Evolutionary conservation across 768 basidiomycete species (phyloP), one percentile per base, ranked within the genome.

Genomic region (Grammothele lineata): DNA sequence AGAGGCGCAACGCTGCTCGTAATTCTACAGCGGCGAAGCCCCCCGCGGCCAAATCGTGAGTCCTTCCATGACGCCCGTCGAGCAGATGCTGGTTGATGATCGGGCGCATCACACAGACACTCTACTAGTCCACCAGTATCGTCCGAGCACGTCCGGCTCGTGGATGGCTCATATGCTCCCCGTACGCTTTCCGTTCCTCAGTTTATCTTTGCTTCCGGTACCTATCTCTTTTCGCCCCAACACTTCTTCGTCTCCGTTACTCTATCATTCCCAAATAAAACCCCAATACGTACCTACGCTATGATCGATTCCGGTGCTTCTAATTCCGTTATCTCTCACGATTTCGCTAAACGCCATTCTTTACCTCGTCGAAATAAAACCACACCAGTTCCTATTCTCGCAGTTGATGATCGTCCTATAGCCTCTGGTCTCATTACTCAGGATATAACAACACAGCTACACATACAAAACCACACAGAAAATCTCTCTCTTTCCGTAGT

Each of bases 351-450:
- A 27, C 47, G 61, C 11, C 63, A 70, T 38, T 62, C 60, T 14
- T 47, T 70, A 27, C 57, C 66, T 19, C 57, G 57, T 8, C 43
- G 52, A 40, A 21, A 41, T 5, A 66, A 66, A 54, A 43, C 58
- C 25, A 42, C 50, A 18, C 66, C 69, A 11, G 44, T 66, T 42
- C 66, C 68, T 30, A 64, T 71, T 23, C 51, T 61, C 30, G 61
- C 66, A 2, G 61, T 70, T 26, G 68, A 72, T 43, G 55, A 70
- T 48, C 55, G 61, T 27, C 70, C 67, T 11, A 63, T 70, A 25
- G 57, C 63, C 19, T 70, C 66, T 42, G 71, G 71, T 5, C 53
- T 68, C 8, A 57, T 71, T 21, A 68, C 67, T 40, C 64, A 69
- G 19, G 64, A 69, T 44, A 51, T 68, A 24, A 45, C 69, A 3